Conservation (phyloP, 1,139 yeast genomes). For the Yamadazyma atlantica region DNA sequence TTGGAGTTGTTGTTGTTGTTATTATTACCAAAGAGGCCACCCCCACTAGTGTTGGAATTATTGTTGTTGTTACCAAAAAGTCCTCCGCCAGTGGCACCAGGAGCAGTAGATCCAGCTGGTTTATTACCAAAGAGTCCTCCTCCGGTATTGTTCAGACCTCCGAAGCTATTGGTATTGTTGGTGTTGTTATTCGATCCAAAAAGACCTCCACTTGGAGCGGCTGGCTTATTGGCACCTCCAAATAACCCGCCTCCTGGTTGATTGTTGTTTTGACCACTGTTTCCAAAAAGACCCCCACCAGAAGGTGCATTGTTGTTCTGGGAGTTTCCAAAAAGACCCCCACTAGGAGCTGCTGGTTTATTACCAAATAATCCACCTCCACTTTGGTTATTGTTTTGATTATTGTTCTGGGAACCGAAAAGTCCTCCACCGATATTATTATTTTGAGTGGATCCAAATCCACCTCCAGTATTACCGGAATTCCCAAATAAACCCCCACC, state of each 20-base stretch:
- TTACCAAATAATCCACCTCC: slow-evolving; percentile 21
- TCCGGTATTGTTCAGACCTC: slow-evolving; percentile 5
- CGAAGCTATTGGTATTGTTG: slow-evolving; percentile 4
- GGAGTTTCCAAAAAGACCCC: slow-evolving; percentile 20
- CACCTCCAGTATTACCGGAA: slow-evolving; percentile 17
- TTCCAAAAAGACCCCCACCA: slow-evolving; percentile 25
- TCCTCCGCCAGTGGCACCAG: slow-evolving; percentile 20
- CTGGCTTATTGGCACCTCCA: slow-evolving; percentile 17
- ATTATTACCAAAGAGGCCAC: slow-evolving; percentile 36
- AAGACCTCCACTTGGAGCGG: slow-evolving; percentile 19
- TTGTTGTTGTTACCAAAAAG: slow-evolving; percentile 28
- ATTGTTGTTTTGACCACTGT: slow-evolving; percentile 11
- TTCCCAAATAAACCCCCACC: slow-evolving; percentile 26
- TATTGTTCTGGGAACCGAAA: slow-evolving; percentile 18
- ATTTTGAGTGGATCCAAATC: slow-evolving; percentile 15
- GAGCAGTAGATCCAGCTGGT: slow-evolving; percentile 6
- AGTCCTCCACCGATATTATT: slow-evolving; percentile 18
- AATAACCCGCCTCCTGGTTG: slow-evolving; percentile 24
- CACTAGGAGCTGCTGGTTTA: slow-evolving; percentile 11
- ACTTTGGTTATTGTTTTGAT: slow-evolving; percentile 7
- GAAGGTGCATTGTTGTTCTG: slow-evolving; percentile 11
- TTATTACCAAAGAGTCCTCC: slow-evolving; percentile 13
- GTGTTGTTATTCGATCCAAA: slow-evolving; percentile 19
- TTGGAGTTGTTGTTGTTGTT: slow-evolving; percentile 9
- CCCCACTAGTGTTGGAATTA: slow-evolving; percentile 13